Evolutionary conservation across 179 eudicot genomes (phyloP).

Genomic region (Spinacia oleracea): DNA sequence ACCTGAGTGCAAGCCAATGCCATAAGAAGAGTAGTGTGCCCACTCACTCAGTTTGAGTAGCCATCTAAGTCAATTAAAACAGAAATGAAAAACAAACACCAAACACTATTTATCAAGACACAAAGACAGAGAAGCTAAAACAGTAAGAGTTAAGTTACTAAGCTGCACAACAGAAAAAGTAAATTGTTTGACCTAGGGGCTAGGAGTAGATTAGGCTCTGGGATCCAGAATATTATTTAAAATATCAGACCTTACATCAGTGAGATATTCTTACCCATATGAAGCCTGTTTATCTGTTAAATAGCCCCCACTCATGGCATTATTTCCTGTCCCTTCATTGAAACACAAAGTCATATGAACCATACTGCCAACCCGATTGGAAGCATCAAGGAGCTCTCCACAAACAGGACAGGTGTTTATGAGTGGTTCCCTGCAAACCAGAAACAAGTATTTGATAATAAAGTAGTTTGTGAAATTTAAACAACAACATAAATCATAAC

Average conservation of each 20-base stretch:
- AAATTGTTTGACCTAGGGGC: not conserved
- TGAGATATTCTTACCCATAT: constrained; percentile 58
- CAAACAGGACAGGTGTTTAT: constrained; percentile 90
- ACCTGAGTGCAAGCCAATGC: constrained; percentile 74
- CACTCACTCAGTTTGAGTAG: constrained; percentile 94
- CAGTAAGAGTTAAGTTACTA: not conserved
- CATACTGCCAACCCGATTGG: constrained; percentile 64
- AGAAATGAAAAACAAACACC: not conserved
- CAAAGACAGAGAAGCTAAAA: not conserved
- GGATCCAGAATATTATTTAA: not conserved
- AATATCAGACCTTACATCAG: not conserved
- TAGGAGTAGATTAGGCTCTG: not conserved
- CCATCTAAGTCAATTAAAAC: constrained; percentile 52
- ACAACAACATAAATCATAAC: not conserved
- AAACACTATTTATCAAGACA: constrained; percentile 11
- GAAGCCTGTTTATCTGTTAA: constrained; percentile 94
- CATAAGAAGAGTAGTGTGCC: constrained; percentile 84
- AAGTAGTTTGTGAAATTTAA: not conserved
- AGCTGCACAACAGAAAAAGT: not conserved
- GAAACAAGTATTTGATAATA: constrained; percentile 17
- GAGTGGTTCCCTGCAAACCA: constrained; percentile 70
- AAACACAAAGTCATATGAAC: constrained; percentile 93
- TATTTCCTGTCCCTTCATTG: constrained; percentile 92
- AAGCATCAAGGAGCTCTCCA: constrained; percentile 73
- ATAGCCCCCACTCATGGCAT: constrained; percentile 92